Evolutionary conservation across 352 stramenopile genomes (phyloP).

Genomic region (Phytophthora macrochlamydospora): DNA sequence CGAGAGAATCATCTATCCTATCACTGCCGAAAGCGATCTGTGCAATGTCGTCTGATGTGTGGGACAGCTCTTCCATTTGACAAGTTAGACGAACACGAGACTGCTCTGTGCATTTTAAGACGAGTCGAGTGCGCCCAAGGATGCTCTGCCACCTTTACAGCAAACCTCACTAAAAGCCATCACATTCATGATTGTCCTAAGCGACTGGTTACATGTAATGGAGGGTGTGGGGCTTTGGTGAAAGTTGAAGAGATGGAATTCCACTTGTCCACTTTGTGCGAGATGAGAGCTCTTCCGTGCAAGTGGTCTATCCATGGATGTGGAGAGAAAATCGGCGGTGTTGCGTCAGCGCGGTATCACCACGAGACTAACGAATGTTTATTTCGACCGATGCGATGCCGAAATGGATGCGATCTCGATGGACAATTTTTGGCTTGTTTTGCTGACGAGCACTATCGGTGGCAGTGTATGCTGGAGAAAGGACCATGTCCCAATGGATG

Average conservation of each 20-base stretch:
- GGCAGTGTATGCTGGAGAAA: constrained; percentile 64
- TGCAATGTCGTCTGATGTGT: constrained; percentile 61
- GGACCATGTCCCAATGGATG: constrained; percentile 48
- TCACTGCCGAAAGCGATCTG: constrained; percentile 65
- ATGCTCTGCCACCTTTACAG: constrained; percentile 46
- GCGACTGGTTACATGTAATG: constrained; percentile 48
- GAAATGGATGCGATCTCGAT: constrained; percentile 53
- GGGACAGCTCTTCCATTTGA: constrained; percentile 47
- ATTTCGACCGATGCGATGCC: constrained; percentile 55
- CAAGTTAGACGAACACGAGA: constrained; percentile 56
- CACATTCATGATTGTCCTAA: constrained; percentile 55
- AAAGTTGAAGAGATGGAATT: constrained; percentile 62
- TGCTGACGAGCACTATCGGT: constrained; percentile 59
- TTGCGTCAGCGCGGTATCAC: constrained; percentile 40
- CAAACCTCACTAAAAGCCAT: constrained; percentile 47
- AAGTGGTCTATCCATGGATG: constrained; percentile 65
- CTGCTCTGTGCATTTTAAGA: constrained; percentile 46
- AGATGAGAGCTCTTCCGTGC: constrained; percentile 47
- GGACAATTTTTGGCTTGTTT: constrained; percentile 54
- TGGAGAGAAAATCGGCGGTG: constrained; percentile 41
- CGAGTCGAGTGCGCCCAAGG: constrained; percentile 46
- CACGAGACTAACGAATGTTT: constrained; percentile 68
- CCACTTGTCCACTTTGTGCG: constrained; percentile 59
- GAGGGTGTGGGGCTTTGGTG: constrained; percentile 56
- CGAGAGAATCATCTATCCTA: constrained; percentile 39